Evolutionary conservation across 345 rosid species (phyloP).

Genomic region (Raphanus raphanistrum): DNA sequence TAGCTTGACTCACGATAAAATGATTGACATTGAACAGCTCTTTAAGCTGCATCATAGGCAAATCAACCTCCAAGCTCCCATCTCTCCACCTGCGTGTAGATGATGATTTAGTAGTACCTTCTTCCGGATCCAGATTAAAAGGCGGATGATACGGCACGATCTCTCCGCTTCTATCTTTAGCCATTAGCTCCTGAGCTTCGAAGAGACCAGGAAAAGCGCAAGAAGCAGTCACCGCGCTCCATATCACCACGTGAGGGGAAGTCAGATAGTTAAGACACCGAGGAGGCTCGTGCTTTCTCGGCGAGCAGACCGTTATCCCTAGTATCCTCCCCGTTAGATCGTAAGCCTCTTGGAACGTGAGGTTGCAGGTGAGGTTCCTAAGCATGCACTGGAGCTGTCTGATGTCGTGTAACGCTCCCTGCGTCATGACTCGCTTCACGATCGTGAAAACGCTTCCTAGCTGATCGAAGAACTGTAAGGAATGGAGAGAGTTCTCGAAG

Average conservation of each 20-base stretch:
- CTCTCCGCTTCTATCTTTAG: constrained; percentile 91
- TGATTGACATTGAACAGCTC: constrained; percentile 96
- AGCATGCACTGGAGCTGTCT: constrained; percentile 89
- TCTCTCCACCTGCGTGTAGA: constrained; percentile 66
- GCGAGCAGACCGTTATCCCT: constrained; percentile 95
- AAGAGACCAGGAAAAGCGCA: constrained; percentile 98
- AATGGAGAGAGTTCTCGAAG: constrained; percentile 78
- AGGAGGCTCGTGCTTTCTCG: constrained; percentile 98
- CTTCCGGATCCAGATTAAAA: constrained; percentile 78
- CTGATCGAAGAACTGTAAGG: constrained; percentile 91
- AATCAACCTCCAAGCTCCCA: constrained; percentile 96
- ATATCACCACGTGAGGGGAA: constrained; percentile 96
- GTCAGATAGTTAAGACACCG: constrained; percentile 96
- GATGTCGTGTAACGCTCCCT: constrained; percentile 91
- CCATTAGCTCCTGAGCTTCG: constrained; percentile 99
- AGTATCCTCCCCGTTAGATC: constrained; percentile 95
- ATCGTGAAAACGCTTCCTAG: constrained; percentile 82
- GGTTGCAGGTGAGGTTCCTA: constrained; percentile 84
- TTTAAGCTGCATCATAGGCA: constrained; percentile 98
- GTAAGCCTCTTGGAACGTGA: constrained; percentile 97
- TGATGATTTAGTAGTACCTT: constrained; percentile 18
- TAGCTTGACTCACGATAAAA: constrained; percentile 97
- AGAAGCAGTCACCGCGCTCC: constrained; percentile 99
- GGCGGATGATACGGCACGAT: constrained; percentile 97
- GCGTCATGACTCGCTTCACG: constrained; percentile 82